These are phyloP conservation scores for Ophiostoma angusticollis DNA, from an alignment of 2,329 filamentous ascomycete species.

Conservation along the genomic window DNA sequence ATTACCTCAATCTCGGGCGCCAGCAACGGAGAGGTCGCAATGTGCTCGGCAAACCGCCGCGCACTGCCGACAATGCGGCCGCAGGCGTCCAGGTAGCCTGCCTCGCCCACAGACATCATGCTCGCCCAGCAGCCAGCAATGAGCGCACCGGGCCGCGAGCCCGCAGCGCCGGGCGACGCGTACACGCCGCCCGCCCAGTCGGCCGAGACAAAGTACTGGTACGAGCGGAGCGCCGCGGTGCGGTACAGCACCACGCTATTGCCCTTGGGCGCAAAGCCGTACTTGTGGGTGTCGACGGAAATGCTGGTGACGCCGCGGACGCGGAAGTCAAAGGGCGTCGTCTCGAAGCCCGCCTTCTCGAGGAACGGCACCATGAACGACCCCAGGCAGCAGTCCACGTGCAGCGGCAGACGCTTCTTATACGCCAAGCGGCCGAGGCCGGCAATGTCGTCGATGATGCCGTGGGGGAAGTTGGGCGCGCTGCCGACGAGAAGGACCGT, in stretches of 20 bases:
- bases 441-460: constrained; percentile 91
- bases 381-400: constrained; percentile 95
- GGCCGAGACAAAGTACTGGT: constrained; percentile 93
- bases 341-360: constrained; percentile 83
- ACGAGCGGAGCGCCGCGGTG: constrained; percentile 59
- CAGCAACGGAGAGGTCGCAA: constrained; percentile 56
- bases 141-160: constrained; percentile 80
- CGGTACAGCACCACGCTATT: constrained; percentile 92
- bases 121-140: constrained; percentile 95
- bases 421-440: constrained; percentile 71
- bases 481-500: constrained; percentile 88
- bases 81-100: constrained; percentile 78
- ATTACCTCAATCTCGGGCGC: constrained; percentile 64
- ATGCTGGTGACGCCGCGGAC: constrained; percentile 91
- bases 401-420: constrained; percentile 69
- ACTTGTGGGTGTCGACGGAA: constrained; percentile 96
- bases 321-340: constrained; percentile 82
- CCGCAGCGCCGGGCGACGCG: constrained; percentile 81
- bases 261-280: constrained; percentile 95
- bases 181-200: constrained; percentile 96
- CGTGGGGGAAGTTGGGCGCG: constrained; percentile 94
- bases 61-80: constrained; percentile 76
- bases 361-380: constrained; percentile 92
- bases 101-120: constrained; percentile 76
- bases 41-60: constrained; percentile 66